phyloP scores from a whole-genome alignment of 2,329 filamentous ascomycete species.

The Shiraia sp. region DNA sequence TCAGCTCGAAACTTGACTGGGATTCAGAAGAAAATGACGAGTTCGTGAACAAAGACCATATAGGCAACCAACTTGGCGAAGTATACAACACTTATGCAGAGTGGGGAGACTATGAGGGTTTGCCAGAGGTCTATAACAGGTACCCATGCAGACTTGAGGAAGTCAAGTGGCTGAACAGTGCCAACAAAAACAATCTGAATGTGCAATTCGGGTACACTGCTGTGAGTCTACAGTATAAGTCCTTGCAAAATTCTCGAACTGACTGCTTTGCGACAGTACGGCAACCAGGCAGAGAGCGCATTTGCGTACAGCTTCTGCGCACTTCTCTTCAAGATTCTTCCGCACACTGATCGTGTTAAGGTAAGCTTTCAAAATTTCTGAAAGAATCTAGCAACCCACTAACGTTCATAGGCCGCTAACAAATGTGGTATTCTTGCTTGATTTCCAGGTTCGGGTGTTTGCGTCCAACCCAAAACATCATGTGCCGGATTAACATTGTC shows the following conservation, averaged over 20 bases:
- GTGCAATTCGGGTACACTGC: constrained; percentile 3
- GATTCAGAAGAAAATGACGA: not conserved
- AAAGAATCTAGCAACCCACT: too few relatives aligned
- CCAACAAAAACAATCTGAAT: not conserved
- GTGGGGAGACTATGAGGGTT: not conserved
- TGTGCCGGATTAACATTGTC: too few relatives aligned
- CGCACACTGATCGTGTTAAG: constrained; percentile 4
- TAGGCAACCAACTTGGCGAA: constrained; percentile 1
- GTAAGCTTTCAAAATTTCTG: not conserved
- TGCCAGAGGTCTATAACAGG: not conserved
- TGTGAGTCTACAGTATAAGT: constrained; percentile 9
- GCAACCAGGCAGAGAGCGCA: constrained; percentile 12
- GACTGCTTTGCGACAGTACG: too few relatives aligned
- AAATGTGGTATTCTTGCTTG: too few relatives aligned
- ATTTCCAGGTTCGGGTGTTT: too few relatives aligned
- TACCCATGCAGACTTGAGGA: constrained; percentile 2
- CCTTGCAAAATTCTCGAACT: too few relatives aligned
- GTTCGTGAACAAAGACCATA: not conserved
- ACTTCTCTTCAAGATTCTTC: constrained; percentile 15
- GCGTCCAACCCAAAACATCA: too few relatives aligned
- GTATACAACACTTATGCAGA: not conserved
- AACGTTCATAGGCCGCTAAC: too few relatives aligned
- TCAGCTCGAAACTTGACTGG: not conserved
- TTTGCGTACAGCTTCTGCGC: constrained; percentile 14
- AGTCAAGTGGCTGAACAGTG: constrained; percentile 6